Base-by-base conservation (phyloP, 169 alveolate species). In the Plasmodium vivax region DNA sequence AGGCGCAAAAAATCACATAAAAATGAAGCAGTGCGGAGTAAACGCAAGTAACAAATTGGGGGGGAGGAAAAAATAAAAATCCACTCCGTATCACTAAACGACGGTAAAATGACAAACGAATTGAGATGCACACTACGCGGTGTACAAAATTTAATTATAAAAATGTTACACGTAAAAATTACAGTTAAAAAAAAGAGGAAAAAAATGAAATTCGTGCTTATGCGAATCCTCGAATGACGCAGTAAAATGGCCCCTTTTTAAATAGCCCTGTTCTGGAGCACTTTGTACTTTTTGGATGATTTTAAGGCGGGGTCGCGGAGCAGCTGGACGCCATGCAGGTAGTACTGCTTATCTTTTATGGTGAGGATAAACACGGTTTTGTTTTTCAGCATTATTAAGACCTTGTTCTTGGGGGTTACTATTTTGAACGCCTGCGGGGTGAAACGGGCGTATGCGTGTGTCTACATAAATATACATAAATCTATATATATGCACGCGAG, bases 221-320 rank as follows among this genome's bases (percentile, higher is more conserved):
- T 82, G 16, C 10, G 62, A 51, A 82, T 82, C 12, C 43, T 82
- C 23, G 73, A 9, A 34, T 27, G 23, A 30, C 38, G 36, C 16
- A 32, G 36, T 56, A 19, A 32, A 82, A 51, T 56, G 6, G 75
- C 54, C 6, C 16, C 32, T 54, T 54, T 16, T 88, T 82, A 90
- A 90, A 92, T 82, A 34, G 38, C 36, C 43, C 92, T 92, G 56
- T 72, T 92, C 23, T 92, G 92, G n/a, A 92, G 38, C 32, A 47
- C 75, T 58, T 92, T 92, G 41, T 82, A 92, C 47, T 51, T 92
- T 68, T 92, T 92, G 27, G 85, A 36, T 23, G 95, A 75, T 82
- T 92, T 92, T 82, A 92, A 82, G 34, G 92, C 95, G 32, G 95
- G 95, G 54, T 92, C 95, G 14, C 95, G 92, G 56, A 92, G 34